Evolutionary conservation across 1,139 yeast species (phyloP), one percentile per base, ranked within the genome.

Genomic region (Saccharomyces pastorianus): DNA sequence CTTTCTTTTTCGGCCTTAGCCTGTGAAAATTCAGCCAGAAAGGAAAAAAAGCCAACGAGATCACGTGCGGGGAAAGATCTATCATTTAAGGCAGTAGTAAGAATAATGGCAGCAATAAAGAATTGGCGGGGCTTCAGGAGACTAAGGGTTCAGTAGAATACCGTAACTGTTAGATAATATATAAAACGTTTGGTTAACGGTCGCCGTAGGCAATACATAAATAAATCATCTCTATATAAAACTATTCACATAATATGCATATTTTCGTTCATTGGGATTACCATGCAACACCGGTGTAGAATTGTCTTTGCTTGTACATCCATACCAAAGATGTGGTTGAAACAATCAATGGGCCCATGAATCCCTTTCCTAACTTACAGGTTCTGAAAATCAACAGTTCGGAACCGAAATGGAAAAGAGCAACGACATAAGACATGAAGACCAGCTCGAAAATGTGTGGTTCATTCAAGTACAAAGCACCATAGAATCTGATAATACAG

Each of bases 341-440:
- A 20, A 82, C 85, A 53, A 91, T 69, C 64, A 89, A 77, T 11
- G 99, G 99, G 5, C 99, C 98, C 55, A 82, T 76, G 55, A 93
- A 79, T 1, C 98, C 98, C 61, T 85, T 87, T 53, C 95, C 97
- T 48, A 89, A 78, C 68, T 81, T 84, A 64, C 95, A 86, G 31
- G 95, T 90, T 55, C 80, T 79, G 74, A 75, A 93, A 48, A 84
- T 72, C 50, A 88, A 73, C 90, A 96, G 88, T 71, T 93, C 99
- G 49, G 84, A 75, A 49, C 82, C 78, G 66, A 93, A 93, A 73
- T 93, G 99, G 62, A 79, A 74, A 47, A 87, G 83, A 6, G 99
- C 99, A 57, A 93, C 82, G 44, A 81, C 71, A 68, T 86, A 93
- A 13, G 95, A 84, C 71, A 87, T 85, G 65, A 88, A 79, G 31